These are phyloP conservation scores for Hypoxylon rickii DNA, from an alignment of 495 filamentous ascomycete species.

Conservation along the genomic window DNA sequence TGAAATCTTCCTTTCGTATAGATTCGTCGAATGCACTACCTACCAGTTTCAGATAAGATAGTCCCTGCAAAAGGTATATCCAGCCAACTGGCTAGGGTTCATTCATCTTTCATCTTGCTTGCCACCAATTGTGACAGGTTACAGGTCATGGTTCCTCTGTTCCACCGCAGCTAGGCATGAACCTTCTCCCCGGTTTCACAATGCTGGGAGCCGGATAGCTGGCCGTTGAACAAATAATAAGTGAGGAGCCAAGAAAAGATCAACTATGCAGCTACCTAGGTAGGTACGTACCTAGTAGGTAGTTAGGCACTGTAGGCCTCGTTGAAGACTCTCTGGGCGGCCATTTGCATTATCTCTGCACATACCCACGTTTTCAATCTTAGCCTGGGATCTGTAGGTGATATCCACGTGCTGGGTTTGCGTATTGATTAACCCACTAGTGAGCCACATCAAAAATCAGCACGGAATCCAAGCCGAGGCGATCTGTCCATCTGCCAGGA, in stretches of 20 bases:
- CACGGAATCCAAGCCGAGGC: conserved; percentile 7
- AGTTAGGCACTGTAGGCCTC: no score
- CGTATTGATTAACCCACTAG: conserved; percentile 17
- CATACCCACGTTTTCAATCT: conserved; percentile 9
- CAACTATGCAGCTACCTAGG: no score
- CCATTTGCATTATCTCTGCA: conserved; percentile 32
- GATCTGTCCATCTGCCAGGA: no score
- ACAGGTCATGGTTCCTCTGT: conserved; percentile 19
- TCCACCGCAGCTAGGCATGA: conserved; percentile 26
- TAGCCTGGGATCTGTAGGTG: conserved; percentile 3
- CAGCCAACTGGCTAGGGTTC: no score
- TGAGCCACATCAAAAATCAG: conserved; percentile 15
- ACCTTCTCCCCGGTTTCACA: conserved; percentile 24
- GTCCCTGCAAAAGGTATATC: no score
- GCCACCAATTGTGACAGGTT: not conserved
- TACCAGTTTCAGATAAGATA: no score
- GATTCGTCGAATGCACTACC: no score
- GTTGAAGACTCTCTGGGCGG: conserved; percentile 13
- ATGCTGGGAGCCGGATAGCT: conserved; percentile 27
- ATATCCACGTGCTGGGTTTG: conserved; percentile 21
- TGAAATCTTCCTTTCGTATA: no score
- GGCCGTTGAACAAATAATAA: not conserved
- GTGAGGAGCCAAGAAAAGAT: not conserved
- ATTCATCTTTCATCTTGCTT: no score
- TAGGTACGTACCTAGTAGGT: no score